A percentile compares a stretch with the other conserved stretches of the same genome.
Evolutionary conservation across 345 rosid genomes (phyloP).

Genomic region (Eucalyptus erythrocorys): DNA sequence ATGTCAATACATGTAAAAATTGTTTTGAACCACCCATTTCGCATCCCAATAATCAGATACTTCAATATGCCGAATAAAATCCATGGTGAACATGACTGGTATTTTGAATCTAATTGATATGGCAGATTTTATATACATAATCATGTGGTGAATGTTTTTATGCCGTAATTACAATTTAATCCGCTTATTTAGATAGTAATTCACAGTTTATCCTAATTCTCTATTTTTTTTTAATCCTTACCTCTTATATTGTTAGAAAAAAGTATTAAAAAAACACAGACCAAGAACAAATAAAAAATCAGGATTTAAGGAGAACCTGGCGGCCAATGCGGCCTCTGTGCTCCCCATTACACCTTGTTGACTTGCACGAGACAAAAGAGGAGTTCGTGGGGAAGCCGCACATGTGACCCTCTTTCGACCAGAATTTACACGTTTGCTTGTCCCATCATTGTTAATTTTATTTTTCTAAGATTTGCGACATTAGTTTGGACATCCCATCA

Average conservation of each 20-base stretch:
- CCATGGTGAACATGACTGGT: not conserved
- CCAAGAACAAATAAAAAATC: not conserved
- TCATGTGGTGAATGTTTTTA: not conserved
- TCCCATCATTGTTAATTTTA: not conserved
- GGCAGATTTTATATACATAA: not conserved
- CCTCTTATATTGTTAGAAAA: not conserved
- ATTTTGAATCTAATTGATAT: not conserved
- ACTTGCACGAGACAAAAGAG: not conserved
- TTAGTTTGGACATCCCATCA: not conserved
- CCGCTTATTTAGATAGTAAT: not conserved
- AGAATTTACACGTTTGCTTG: not conserved
- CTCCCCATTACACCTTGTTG: not conserved
- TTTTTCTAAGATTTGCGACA: not conserved
- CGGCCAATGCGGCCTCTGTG: not conserved
- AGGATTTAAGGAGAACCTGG: not conserved
- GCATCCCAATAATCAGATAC: not conserved
- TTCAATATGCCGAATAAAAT: not conserved
- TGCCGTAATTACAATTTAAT: not conserved
- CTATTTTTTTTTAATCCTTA: not conserved
- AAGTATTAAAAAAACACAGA: not conserved
- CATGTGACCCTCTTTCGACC: not conserved
- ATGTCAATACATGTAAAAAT: not conserved
- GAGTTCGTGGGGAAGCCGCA: not conserved
- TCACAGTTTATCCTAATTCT: not conserved
- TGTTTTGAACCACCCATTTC: not conserved